Conservation (phyloP, 805 yeast genomes). For the Wickerhamomyces rabaulensis region DNA sequence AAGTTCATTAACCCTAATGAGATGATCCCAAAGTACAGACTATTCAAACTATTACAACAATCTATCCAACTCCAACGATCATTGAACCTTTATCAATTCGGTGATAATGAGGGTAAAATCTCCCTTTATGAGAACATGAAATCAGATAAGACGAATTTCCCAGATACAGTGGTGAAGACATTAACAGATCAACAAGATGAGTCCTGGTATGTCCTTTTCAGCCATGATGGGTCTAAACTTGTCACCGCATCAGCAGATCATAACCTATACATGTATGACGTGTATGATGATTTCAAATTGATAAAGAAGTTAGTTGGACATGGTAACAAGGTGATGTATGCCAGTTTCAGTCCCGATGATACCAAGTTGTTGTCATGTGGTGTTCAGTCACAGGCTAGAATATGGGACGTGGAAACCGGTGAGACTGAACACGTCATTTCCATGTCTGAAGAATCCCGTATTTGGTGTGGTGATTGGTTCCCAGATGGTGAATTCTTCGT, state of each 20-base stretch:
- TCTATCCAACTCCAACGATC: conserved; percentile 43
- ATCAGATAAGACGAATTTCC: conserved; percentile 34
- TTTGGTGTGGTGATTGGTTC: conserved; percentile 67
- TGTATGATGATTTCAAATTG: conserved; percentile 37
- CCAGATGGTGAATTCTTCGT: conserved; percentile 52
- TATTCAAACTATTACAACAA: conserved; percentile 46
- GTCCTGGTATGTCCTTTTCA: conserved; percentile 79
- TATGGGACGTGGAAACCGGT: conserved; percentile 57
- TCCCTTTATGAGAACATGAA: conserved; percentile 33
- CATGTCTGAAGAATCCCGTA: conserved; percentile 26
- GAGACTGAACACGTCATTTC: conserved; percentile 19
- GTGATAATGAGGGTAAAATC: conserved; percentile 18
- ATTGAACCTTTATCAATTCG: conserved; percentile 29
- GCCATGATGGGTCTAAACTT: conserved; percentile 68
- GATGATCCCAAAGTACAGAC: conserved; percentile 47
- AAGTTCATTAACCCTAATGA: conserved; percentile 45
- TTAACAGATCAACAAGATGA: conserved; percentile 59
- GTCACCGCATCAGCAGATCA: conserved; percentile 77
- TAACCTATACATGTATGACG: conserved; percentile 60
- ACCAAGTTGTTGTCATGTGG: conserved; percentile 62
- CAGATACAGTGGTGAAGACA: conserved; percentile 41
- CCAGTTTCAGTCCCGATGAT: conserved; percentile 76
- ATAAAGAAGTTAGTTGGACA: conserved; percentile 38
- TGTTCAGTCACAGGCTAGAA: conserved; percentile 60
- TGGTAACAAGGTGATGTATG: conserved; percentile 52